Percentiles rank a stretch among this genome's conserved stretches.
These are phyloP conservation scores for Fusarium kyushuense DNA, from an alignment of 2,329 filamentous ascomycete genomes.

Conservation along the genomic window DNA sequence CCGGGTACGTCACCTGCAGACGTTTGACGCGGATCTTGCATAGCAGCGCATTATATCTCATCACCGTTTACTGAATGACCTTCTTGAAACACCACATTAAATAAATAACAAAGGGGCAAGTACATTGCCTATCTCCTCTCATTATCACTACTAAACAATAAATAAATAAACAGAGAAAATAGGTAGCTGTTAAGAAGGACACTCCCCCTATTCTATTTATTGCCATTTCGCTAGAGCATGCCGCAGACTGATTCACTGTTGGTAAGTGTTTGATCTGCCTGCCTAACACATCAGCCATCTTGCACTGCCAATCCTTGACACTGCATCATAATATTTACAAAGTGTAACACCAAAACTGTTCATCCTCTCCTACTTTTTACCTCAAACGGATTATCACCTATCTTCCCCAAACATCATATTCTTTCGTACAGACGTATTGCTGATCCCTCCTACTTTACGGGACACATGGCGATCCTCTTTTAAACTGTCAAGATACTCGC, in stretches of 20 bases:
- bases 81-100: not conserved
- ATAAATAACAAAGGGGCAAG: not conserved
- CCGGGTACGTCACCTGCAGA: not conserved
- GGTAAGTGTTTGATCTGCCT: not conserved
- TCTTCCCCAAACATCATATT: not conserved
- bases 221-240: not conserved
- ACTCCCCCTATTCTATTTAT: not conserved
- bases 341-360: slow-evolving; percentile 1
- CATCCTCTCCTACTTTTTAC: not conserved
- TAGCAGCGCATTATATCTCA: not conserved
- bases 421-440: not conserved
- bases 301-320: slow-evolving; percentile 1
- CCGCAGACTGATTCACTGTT: not conserved
- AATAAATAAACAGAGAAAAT: not conserved
- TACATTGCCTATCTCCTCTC: not conserved
- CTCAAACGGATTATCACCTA: not conserved
- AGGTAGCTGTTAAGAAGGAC: not conserved
- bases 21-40: not conserved
- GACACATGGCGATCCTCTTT: too few relatives aligned
- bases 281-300: not conserved
- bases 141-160: not conserved
- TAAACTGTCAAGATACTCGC: not conserved
- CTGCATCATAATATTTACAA: not conserved
- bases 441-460: not conserved
- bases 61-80: not conserved